These are phyloP conservation scores for Ceratobasidium sp. DNA, from an alignment of 1,284 basidiomycete genomes.

Conservation along the genomic window DNA sequence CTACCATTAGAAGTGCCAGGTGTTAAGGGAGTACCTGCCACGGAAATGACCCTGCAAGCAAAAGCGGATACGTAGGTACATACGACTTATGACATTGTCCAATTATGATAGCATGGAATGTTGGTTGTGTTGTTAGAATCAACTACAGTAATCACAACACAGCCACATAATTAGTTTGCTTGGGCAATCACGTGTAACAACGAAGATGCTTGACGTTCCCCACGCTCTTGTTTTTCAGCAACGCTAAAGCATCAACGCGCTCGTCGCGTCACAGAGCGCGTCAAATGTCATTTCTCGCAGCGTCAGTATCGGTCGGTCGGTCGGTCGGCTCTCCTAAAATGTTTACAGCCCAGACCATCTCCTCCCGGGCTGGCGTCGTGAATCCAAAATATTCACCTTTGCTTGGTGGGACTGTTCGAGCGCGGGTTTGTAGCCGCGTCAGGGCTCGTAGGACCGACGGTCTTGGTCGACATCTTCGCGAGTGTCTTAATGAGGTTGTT, in stretches of 20 bases:
- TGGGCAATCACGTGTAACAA: constrained; percentile 73
- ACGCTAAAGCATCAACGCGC: constrained; percentile 89
- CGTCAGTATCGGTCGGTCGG: constrained; percentile 75
- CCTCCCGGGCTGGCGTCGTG: constrained; percentile 67
- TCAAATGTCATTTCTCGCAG: constrained; percentile 93
- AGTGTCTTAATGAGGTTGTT: constrained; percentile 97
- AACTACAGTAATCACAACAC: no score
- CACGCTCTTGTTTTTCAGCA: constrained; percentile 91
- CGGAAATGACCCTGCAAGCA: no score
- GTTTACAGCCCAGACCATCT: constrained; percentile 62
- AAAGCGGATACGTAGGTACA: no score
- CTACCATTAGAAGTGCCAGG: no score
- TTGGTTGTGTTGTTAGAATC: no score
- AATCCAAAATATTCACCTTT: constrained; percentile 71
- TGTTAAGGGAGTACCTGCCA: no score
- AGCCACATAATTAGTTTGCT: no score
- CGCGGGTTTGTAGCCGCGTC: constrained; percentile 70
- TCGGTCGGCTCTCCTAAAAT: constrained; percentile 65
- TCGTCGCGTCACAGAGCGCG: constrained; percentile 86
- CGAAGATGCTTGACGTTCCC: constrained; percentile 90
- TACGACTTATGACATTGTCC: no score
- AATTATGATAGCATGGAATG: no score
- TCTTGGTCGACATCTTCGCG: constrained; percentile 91
- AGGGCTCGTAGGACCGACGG: constrained; percentile 96
- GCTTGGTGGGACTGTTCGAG: constrained; percentile 22